Evolutionary conservation across 2,329 filamentous ascomycete genomes (phyloP).

Genomic region (Tolypocladium tundrense): DNA sequence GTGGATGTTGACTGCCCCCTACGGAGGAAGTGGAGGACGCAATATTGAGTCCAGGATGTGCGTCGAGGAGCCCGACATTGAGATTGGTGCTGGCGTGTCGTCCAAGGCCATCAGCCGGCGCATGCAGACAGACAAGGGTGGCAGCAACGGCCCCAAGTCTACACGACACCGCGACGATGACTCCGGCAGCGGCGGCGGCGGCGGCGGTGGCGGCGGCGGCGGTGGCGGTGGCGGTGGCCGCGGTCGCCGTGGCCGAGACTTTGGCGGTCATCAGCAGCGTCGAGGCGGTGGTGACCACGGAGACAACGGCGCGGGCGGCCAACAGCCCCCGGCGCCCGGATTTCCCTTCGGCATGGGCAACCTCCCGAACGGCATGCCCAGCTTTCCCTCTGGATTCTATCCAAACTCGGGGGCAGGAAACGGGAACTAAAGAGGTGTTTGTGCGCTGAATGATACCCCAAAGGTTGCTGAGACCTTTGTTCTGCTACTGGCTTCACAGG

Average conservation of each 20-base stretch:
- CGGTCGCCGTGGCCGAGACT: constrained; percentile 20
- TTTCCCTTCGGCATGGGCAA: constrained; percentile 31
- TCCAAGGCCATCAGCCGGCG: constrained; percentile 73
- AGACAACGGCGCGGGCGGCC: constrained; percentile 5
- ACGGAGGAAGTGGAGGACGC: constrained; percentile 80
- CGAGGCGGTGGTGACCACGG: constrained; percentile 9
- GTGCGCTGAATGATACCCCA: constrained; percentile 2
- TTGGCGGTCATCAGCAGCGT: constrained; percentile 2
- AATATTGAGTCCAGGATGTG: constrained; percentile 74
- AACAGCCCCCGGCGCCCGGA: constrained; percentile 12
- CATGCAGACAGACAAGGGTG: constrained; percentile 59
- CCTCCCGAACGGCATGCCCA: constrained; percentile 31
- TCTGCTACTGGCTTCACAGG: neutral
- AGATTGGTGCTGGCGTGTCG: constrained; percentile 93
- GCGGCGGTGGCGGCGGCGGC: too few species aligned
- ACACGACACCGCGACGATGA: constrained; percentile 35
- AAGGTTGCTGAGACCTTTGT: neutral
- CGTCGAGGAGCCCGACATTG: constrained; percentile 95
- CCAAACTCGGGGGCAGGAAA: constrained; percentile 13
- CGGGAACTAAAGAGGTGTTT: neutral
- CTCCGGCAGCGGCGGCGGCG: constrained; percentile 3
- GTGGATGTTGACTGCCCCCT: constrained; percentile 92
- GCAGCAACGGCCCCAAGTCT: constrained; percentile 54
- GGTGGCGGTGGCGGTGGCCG: constrained; percentile 10
- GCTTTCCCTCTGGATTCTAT: constrained; percentile 29